A percentile compares a stretch with the other conserved stretches of the same genome.
phyloP scores from a whole-genome alignment of 164 flowering plant species.

The grape (Vitis vinifera) region DNA sequence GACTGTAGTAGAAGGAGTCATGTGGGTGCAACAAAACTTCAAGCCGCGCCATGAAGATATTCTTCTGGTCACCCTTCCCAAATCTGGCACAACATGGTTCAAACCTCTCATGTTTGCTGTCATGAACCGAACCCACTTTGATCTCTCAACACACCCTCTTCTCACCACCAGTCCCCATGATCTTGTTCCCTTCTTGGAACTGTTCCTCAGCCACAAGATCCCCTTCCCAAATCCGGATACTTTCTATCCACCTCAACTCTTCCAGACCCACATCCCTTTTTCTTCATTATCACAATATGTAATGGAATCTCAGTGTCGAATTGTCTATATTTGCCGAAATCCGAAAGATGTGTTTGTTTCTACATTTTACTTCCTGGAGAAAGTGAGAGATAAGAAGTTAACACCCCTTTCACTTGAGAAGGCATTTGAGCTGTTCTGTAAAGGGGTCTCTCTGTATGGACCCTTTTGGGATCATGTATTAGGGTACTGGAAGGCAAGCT shows the following conservation, averaged over 20 bases:
- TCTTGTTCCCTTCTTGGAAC: conserved; percentile 1
- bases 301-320: too few relatives aligned
- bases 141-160: not conserved
- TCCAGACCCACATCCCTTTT: not conserved
- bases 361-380: not conserved
- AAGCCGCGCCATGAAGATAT: not conserved
- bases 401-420: not conserved
- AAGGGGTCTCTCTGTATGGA: not conserved
- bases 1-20: too few relatives aligned
- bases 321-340: too few relatives aligned
- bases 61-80: not conserved
- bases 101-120: not conserved
- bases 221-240: not conserved
- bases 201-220: not conserved
- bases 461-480: conserved; percentile 5
- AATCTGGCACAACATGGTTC: conserved; percentile 6
- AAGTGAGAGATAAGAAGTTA: not conserved
- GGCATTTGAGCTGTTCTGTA: not conserved
- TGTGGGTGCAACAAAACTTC: conserved; percentile 1
- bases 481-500: conserved; percentile 2
- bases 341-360: not conserved
- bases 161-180: conserved; percentile 9
- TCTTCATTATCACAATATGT: too few relatives aligned
- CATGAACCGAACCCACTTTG: not conserved
- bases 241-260: not conserved